These are phyloP conservation scores for Graphilbum fragrans DNA, from an alignment of 2,329 filamentous ascomycete species.

Conservation along the genomic window DNA sequence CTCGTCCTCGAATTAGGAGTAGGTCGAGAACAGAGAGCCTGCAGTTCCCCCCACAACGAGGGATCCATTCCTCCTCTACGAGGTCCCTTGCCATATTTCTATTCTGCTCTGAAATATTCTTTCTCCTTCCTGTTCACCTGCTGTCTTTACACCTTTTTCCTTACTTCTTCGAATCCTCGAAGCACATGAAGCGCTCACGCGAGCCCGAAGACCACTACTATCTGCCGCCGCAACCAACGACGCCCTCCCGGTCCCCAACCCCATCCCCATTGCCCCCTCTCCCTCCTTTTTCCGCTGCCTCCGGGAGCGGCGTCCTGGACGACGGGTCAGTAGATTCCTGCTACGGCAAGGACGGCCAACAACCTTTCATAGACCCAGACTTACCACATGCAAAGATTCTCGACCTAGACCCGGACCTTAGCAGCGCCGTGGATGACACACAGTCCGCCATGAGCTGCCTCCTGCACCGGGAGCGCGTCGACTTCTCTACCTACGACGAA, in stretches of 20 bases:
- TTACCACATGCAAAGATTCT: conserved; percentile 36
- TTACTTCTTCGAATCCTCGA: background rate
- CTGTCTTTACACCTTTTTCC: too few species aligned
- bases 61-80: too few species aligned
- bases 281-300: background rate
- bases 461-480: conserved; percentile 58
- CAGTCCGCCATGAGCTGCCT: conserved; percentile 60
- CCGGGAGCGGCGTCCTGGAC: background rate
- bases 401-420: conserved; percentile 40
- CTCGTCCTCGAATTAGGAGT: too few species aligned
- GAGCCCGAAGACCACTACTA: conserved; percentile 35
- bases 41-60: too few species aligned
- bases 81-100: too few species aligned
- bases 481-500: conserved; percentile 63
- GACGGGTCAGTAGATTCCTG: background rate
- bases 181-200: conserved; percentile 49
- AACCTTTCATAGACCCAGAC: background rate
- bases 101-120: background rate
- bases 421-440: conserved; percentile 16
- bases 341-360: background rate
- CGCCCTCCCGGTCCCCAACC: background rate
- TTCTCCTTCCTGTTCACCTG: too few species aligned
- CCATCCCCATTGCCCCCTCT: background rate
- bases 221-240: conserved; percentile 3
- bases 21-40: too few species aligned